Base-by-base conservation (phyloP, 1,284 basidiomycete species). In the Fistulinella cinereoalba region DNA sequence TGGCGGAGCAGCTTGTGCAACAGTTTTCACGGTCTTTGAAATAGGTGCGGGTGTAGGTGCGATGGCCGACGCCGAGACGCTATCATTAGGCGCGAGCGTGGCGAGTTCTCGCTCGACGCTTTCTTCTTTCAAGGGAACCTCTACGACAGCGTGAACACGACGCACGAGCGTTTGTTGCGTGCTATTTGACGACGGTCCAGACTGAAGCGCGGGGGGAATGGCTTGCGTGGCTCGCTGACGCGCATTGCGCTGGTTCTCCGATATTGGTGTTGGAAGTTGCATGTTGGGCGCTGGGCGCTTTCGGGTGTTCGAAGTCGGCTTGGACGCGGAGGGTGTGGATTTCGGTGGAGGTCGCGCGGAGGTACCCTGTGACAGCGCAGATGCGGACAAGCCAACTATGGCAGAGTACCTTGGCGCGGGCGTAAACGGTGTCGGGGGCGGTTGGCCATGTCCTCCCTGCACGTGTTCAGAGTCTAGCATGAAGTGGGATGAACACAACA, bases 41-140 rank as follows among this genome's bases (percentile, higher is more conserved):
- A 42, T 64, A 18, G 44, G 39, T 1, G 15, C 28, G 15, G 46
- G 46, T 9, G 32, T 38, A n/a, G 53, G 41, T 12, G 50, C 38
- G 13, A 46, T 38, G 15, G 41, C 44, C 2, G 54, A 58, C 18
- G 45, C 38, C 3, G 61, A 53, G 24, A 50, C 40, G 3, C 55
- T 50, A 4, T 45, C 36, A 3, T 24, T 8, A 22, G 47, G 37
- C 13, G 60, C 39, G 7, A 41, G 11, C n/a, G 54, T 45, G n/a
- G 45, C 12, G 12, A 52, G 52, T 5, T 66, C 66, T 21, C 51
- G 53, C 15, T 68, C 68, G 1, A 59, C 44, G 19, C 66, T 67
- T 53, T 75, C 73, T 49, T 75, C 71, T 50, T 75, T 74, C 31
- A 74, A 66, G 16, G 72, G 73, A 3, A 72, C 63, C 40, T 75